phyloP scores from a whole-genome alignment of 2,329 filamentous ascomycete species.

The Raffaelea arxii region DNA sequence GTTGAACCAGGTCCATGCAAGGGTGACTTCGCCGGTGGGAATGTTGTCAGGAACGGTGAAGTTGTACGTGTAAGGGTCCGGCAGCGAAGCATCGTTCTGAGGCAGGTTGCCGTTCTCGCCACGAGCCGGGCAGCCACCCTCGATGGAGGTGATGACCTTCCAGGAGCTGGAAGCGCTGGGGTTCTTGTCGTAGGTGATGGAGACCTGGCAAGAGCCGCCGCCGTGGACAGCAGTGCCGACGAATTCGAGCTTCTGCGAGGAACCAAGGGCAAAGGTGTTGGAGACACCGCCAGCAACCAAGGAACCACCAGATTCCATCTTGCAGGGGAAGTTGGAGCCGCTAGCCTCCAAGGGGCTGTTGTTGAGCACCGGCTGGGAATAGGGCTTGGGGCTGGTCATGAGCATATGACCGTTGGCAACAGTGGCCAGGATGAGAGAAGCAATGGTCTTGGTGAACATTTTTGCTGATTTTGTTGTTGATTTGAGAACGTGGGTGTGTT shows the following conservation, averaged over 20 bases:
- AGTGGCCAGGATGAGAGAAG: slow-evolving; percentile 45
- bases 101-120: slow-evolving; percentile 48
- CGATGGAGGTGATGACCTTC: slow-evolving; percentile 83
- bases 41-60: slow-evolving; percentile 65
- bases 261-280: slow-evolving; percentile 57
- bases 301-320: slow-evolving; percentile 40
- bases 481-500: not conserved
- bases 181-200: slow-evolving; percentile 66
- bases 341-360: slow-evolving; percentile 54
- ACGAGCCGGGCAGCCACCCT: slow-evolving; percentile 71
- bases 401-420: slow-evolving; percentile 65
- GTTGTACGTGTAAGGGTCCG: slow-evolving; percentile 48
- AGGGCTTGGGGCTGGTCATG: slow-evolving; percentile 61
- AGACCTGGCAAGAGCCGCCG: slow-evolving; percentile 86
- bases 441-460: slow-evolving; percentile 38
- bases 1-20: slow-evolving; percentile 92
- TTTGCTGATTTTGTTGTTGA: slow-evolving; percentile 24
- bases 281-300: slow-evolving; percentile 35
- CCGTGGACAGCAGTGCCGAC: slow-evolving; percentile 70
- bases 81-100: slow-evolving; percentile 31
- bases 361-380: slow-evolving; percentile 26
- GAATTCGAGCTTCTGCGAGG: slow-evolving; percentile 52
- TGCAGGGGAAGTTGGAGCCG: slow-evolving; percentile 76
- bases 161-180: slow-evolving; percentile 60
- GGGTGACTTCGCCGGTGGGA: slow-evolving; percentile 63